Percentiles rank a stretch among this genome's conserved stretches.
Conservation (phyloP, 1,139 yeast species). For the Pneumocystis murina region DNA sequence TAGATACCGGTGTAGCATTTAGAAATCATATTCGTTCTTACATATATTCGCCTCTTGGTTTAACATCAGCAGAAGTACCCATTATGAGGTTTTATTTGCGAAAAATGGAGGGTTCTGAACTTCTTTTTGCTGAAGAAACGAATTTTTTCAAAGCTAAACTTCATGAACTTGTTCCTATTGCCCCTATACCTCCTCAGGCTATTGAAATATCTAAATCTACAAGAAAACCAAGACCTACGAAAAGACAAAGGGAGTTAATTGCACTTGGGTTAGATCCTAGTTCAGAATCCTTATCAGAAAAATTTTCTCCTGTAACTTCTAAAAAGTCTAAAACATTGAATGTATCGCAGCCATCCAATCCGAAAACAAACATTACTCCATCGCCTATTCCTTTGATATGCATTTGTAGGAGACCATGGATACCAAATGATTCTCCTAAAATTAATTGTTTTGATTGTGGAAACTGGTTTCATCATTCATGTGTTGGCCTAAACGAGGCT, state of each 20-base stretch:
- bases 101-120: conserved; percentile 31
- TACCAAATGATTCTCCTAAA: background rate
- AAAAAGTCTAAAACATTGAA: background rate
- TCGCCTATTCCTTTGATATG: background rate
- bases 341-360: background rate
- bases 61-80: conserved; percentile 18
- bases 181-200: conserved; percentile 13
- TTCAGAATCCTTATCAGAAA: background rate
- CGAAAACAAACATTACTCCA: background rate
- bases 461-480: background rate
- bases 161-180: conserved; percentile 13
- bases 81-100: conserved; percentile 31
- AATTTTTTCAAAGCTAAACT: conserved; percentile 14
- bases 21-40: conserved; percentile 27
- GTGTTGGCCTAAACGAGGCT: background rate
- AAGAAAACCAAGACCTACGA: conserved; percentile 15
- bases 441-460: background rate
- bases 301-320: background rate
- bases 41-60: conserved; percentile 6
- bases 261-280: conserved; percentile 3
- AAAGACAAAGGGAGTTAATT: conserved; percentile 12
- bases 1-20: conserved; percentile 26
- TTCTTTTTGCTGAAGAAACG: conserved; percentile 14
- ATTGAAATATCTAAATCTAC: conserved; percentile 14
- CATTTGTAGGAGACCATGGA: background rate